Conservation (phyloP, 306 rosid genomes). For the Betula pendula region DNA sequence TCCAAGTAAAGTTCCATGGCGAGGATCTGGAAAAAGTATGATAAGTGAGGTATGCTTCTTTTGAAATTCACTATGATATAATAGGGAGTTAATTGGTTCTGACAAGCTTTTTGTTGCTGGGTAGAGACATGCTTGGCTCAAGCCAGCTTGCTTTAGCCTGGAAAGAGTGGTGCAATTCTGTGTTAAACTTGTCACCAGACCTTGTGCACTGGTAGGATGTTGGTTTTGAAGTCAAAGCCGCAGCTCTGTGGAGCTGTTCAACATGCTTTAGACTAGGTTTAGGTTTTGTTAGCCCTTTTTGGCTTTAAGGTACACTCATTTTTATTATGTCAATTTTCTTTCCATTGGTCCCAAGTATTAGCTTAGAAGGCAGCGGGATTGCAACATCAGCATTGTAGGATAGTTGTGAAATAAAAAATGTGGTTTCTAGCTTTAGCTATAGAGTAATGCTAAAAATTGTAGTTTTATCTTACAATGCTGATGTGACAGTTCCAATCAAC, state of each 20-base stretch:
- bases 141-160: neutral
- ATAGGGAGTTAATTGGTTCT: neutral
- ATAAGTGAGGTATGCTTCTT: slow-evolving; percentile 57
- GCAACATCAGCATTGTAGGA: too few species aligned
- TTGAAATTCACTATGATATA: neutral
- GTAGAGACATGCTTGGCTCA: slow-evolving; percentile 2
- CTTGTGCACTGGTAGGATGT: slow-evolving; percentile 1
- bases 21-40: slow-evolving; percentile 62
- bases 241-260: neutral
- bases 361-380: too few species aligned
- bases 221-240: neutral
- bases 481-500: too few species aligned
- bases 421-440: too few species aligned
- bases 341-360: too few species aligned
- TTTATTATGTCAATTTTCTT: too few species aligned
- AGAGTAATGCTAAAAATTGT: too few species aligned
- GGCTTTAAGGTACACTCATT: too few species aligned
- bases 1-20: slow-evolving; percentile 74
- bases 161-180: neutral
- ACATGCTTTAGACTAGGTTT: neutral
- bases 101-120: neutral
- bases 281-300: too few species aligned
- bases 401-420: too few species aligned
- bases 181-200: neutral
- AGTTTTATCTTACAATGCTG: too few species aligned